A percentile compares a stretch with the other conserved stretches of the same genome.
Conservation (phyloP, 768 basidiomycete species). For the Suillus spraguei region DNA sequence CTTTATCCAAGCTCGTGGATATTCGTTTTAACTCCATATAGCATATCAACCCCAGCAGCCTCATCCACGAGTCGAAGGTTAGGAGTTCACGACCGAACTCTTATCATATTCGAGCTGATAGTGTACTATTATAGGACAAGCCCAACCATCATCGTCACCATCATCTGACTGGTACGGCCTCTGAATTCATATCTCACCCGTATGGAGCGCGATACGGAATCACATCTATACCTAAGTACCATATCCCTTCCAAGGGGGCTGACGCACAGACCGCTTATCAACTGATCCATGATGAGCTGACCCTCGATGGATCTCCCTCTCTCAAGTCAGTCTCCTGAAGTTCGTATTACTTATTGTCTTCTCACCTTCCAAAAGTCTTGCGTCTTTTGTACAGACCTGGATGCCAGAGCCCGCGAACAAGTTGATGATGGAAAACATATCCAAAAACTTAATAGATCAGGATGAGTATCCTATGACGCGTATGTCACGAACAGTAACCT, state of each 20-base stretch:
- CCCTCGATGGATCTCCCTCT: constrained; percentile 54
- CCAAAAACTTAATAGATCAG: constrained; percentile 69
- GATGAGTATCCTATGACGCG: constrained; percentile 70
- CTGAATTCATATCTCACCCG: constrained; percentile 40
- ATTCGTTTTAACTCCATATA: constrained; percentile 27
- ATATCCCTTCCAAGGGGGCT: constrained; percentile 62
- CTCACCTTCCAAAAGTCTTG: constrained; percentile 39
- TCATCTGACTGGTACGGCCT: constrained; percentile 33
- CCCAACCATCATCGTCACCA: constrained; percentile 31
- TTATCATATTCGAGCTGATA: background rate
- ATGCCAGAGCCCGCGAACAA: constrained; percentile 55
- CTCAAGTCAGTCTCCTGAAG: constrained; percentile 43
- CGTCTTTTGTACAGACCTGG: constrained; percentile 70
- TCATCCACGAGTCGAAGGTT: constrained; percentile 62
- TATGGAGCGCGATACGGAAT: constrained; percentile 71
- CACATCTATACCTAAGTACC: constrained; percentile 70
- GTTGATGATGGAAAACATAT: constrained; percentile 64
- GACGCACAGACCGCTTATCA: constrained; percentile 53
- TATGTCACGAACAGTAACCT: constrained; percentile 17
- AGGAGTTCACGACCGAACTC: constrained; percentile 15
- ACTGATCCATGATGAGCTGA: constrained; percentile 65
- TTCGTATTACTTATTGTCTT: background rate
- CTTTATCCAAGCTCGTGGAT: background rate
- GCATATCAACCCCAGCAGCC: constrained; percentile 69
- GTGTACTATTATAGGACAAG: constrained; percentile 45